phyloP scores from a whole-genome alignment of 2,329 filamentous ascomycete genomes.

The Gnomoniopsis smithogilvyi region DNA sequence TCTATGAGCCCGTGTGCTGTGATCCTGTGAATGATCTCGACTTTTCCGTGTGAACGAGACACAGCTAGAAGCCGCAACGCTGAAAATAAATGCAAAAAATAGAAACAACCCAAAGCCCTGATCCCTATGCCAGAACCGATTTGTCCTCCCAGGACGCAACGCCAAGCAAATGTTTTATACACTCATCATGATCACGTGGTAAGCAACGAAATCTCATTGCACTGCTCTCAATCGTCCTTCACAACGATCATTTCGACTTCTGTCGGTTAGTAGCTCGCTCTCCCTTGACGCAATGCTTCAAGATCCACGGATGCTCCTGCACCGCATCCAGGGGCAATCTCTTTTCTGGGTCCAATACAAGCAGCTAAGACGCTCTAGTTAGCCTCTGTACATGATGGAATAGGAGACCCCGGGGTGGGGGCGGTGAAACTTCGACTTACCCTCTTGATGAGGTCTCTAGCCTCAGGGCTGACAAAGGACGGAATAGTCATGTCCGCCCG shows the following conservation, averaged over 20 bases:
- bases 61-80: neutral
- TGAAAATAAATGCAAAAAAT: conserved; percentile 14
- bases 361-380: conserved; percentile 52
- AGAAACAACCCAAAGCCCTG: neutral
- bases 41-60: neutral
- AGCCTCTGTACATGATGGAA: no score
- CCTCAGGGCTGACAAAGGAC: conserved; percentile 84
- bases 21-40: neutral
- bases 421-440: conserved; percentile 48
- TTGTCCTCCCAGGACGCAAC: conserved; percentile 6
- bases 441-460: conserved; percentile 86
- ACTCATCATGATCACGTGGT: conserved; percentile 2
- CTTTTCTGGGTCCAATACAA: conserved; percentile 92
- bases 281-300: conserved; percentile 85
- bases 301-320: conserved; percentile 88
- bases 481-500: conserved; percentile 91
- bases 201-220: neutral
- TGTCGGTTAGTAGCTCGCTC: conserved; percentile 51
- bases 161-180: conserved; percentile 13
- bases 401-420: neutral
- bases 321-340: conserved; percentile 86
- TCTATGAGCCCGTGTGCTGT: conserved; percentile 7
- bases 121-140: neutral
- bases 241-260: conserved; percentile 31
- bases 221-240: neutral